These are phyloP conservation scores for Aspergillus fijiensis DNA, from an alignment of 2,329 filamentous ascomycete species.

Conservation along the genomic window DNA sequence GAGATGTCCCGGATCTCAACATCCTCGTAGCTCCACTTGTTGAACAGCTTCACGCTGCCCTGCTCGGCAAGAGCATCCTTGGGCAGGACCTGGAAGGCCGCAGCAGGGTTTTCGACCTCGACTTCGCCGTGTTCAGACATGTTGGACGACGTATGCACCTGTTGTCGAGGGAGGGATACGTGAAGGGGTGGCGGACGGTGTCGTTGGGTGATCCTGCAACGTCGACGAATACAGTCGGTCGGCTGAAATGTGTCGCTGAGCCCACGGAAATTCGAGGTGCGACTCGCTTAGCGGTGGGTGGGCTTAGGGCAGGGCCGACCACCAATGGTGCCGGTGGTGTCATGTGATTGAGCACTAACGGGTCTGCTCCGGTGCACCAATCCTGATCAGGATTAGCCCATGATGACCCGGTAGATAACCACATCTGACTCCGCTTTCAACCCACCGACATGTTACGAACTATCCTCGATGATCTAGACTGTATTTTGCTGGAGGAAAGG, in stretches of 20 bases:
- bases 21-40: conserved; percentile 98
- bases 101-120: conserved; percentile 77
- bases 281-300: conserved; percentile 47
- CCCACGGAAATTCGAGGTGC: conserved; percentile 42
- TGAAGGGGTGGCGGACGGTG: conserved; percentile 40
- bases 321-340: conserved; percentile 22
- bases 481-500: neutral
- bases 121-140: conserved; percentile 97
- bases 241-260: conserved; percentile 36
- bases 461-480: neutral
- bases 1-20: conserved; percentile 99
- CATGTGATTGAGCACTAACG: conserved; percentile 25
- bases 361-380: conserved; percentile 1
- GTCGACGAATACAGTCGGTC: conserved; percentile 37
- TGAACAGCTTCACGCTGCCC: conserved; percentile 94
- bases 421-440: conserved; percentile 1
- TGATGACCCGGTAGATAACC: neutral
- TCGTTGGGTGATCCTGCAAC: conserved; percentile 40
- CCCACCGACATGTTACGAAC: too few species aligned
- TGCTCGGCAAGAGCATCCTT: conserved; percentile 89
- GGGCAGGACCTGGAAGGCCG: conserved; percentile 74
- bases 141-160: conserved; percentile 49
- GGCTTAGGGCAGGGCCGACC: conserved; percentile 35
- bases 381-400: conserved; percentile 4
- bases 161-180: conserved; percentile 41